Evolutionary conservation across 2,329 filamentous ascomycete species (phyloP).

Genomic region (Xylaria sp.): DNA sequence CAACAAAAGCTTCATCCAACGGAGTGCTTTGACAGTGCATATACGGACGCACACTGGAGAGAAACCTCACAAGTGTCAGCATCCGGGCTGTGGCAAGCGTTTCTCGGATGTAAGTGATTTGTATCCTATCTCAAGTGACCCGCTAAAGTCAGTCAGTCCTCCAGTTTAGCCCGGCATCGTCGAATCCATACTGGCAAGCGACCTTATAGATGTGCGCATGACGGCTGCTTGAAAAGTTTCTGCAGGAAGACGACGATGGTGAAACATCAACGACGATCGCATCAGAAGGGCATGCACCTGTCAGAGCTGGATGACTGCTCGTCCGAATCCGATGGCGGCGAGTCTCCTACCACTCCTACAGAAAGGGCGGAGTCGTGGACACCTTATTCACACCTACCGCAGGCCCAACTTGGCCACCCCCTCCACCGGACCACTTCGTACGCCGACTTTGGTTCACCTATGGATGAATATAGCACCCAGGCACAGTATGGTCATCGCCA

Average conservation of each 20-base stretch:
- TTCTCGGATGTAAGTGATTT: conserved; percentile 72
- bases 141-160: conserved; percentile 60
- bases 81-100: conserved; percentile 72
- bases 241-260: conserved; percentile 79
- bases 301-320: conserved; percentile 67
- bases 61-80: conserved; percentile 76
- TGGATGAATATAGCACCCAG: conserved; percentile 58
- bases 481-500: conserved; percentile 60
- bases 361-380: conserved; percentile 65
- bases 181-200: conserved; percentile 74
- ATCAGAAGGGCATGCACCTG: conserved; percentile 67
- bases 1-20: conserved; percentile 77
- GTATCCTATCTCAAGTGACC: not conserved
- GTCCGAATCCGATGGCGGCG: conserved; percentile 68
- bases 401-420: conserved; percentile 52
- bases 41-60: conserved; percentile 77
- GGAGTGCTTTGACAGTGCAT: conserved; percentile 76
- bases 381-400: conserved; percentile 54
- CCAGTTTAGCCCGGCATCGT: conserved; percentile 72
- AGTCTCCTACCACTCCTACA: conserved; percentile 69
- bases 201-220: conserved; percentile 71
- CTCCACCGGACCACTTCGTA: conserved; percentile 66
- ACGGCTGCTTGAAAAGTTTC: conserved; percentile 74
- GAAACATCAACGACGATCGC: conserved; percentile 71
- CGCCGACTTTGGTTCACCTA: conserved; percentile 64